A percentile compares a stretch with the other conserved stretches of the same genome.
Evolutionary conservation across 805 yeast species (phyloP).

Genomic region (Candida ortonii): DNA sequence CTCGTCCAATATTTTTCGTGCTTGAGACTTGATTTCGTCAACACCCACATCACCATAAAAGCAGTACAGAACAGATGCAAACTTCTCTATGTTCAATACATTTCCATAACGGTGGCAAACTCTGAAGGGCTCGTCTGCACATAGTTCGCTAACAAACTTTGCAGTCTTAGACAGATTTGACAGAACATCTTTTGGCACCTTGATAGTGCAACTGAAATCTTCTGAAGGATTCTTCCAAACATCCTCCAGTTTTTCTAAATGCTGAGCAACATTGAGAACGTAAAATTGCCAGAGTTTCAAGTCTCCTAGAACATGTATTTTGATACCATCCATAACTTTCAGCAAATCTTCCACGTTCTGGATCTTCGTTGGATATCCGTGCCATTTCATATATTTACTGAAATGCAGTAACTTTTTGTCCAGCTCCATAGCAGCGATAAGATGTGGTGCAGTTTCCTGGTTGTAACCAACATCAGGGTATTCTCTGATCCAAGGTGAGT

Average conservation of each 20-base stretch:
- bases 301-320: conserved; percentile 60
- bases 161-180: conserved; percentile 49
- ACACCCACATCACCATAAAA: conserved; percentile 34
- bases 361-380: conserved; percentile 62
- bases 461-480: conserved; percentile 93
- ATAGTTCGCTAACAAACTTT: conserved; percentile 42
- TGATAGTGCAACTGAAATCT: conserved; percentile 24
- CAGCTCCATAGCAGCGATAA: conserved; percentile 77
- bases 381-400: conserved; percentile 52
- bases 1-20: conserved; percentile 63
- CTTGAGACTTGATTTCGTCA: conserved; percentile 37
- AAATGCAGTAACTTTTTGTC: conserved; percentile 68
- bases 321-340: conserved; percentile 63
- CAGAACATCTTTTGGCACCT: conserved; percentile 43
- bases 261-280: conserved; percentile 55
- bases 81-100: conserved; percentile 44
- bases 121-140: conserved; percentile 42
- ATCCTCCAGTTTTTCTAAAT: conserved; percentile 38
- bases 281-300: conserved; percentile 86
- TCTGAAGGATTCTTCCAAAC: conserved; percentile 31
- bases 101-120: conserved; percentile 51
- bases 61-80: conserved; percentile 51
- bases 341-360: conserved; percentile 52
- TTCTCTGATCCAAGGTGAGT: conserved; percentile 78
- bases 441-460: conserved; percentile 83